These are phyloP conservation scores for Rhododendron henanense DNA, from an alignment of 148 eudicot genomes.

Conservation along the genomic window DNA sequence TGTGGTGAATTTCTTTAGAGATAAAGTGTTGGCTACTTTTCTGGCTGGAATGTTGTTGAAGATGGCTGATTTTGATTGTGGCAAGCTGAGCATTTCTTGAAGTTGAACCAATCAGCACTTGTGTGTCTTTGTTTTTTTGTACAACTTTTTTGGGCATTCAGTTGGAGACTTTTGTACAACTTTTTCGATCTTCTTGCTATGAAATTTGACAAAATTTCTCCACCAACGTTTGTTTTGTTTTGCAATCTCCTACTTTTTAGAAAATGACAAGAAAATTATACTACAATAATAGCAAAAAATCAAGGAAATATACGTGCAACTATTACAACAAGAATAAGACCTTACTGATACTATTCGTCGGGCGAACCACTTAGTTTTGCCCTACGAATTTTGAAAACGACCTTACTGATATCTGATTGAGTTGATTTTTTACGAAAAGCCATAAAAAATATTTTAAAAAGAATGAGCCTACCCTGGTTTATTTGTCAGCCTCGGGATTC, in stretches of 20 bases:
- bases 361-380: too few relatives aligned
- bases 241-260: background rate
- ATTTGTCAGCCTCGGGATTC: background rate
- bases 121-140: background rate
- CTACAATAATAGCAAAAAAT: too few relatives aligned
- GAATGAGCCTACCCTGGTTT: background rate
- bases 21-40: slow-evolving; percentile 31
- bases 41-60: slow-evolving; percentile 27
- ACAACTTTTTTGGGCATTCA: background rate
- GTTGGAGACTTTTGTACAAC: background rate
- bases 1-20: slow-evolving; percentile 39
- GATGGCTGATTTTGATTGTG: slow-evolving; percentile 44
- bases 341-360: too few relatives aligned
- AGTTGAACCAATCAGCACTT: background rate
- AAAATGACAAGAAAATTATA: too few relatives aligned
- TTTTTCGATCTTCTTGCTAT: background rate
- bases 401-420: too few relatives aligned
- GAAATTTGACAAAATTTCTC: background rate
- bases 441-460: too few relatives aligned
- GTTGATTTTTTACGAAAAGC: too few relatives aligned
- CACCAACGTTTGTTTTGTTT: background rate
- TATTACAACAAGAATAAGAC: too few relatives aligned
- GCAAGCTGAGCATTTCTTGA: slow-evolving; percentile 21
- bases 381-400: too few relatives aligned
- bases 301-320: too few relatives aligned